Base-by-base conservation (phyloP, 78 protist species). In the Dictyostelium citrinum region DNA sequence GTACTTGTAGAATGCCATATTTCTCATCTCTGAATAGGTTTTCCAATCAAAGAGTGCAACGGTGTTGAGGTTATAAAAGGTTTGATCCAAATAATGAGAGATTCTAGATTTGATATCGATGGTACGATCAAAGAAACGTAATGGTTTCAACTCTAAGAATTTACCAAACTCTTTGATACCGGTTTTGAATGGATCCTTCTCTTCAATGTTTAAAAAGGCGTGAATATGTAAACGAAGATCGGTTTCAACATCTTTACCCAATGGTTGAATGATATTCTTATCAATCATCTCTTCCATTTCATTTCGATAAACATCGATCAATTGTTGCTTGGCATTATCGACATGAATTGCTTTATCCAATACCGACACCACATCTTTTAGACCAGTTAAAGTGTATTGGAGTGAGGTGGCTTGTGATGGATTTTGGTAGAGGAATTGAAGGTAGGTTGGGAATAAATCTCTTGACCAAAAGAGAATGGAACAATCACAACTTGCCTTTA, bases 61-160 rank as follows among this genome's bases (percentile, higher is more conserved):
- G 0, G 99, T 95, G 43, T 97, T 98, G n/a, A 98, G 86, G 93
- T 98, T 96, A 96, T 98, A 98, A 95, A 98, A 98, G 16, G 97
- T 97, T 10, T 55, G 5, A 79, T 97, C 98, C 35, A 98, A 95
- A 83, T 97, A 97, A 84, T 91, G 93, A 9, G 45, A 76, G 46
- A 98, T 97, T 8, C 86, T 22, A 10, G 84, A 41, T 37, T 96
- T 93, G 71, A 95, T 79, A 80, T 96, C 90, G 29, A 90, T 43
- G 22, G 85, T 58, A 83, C 75, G n/a, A 55, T 91, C 96, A 71
- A 90, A 80, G 88, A 90, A 82, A 49, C 77, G 80, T 1, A 90
- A 12, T 58, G 96, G 96, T 43, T 77, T 75, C 2, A 95, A n/a
- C 45, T 83, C 80, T 45, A 96, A 16, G 82, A 96, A 96, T 74